Evolutionary conservation across 371 early-diverging fungal species (phyloP).

Genomic region (Encephalitozoon cuniculi): DNA sequence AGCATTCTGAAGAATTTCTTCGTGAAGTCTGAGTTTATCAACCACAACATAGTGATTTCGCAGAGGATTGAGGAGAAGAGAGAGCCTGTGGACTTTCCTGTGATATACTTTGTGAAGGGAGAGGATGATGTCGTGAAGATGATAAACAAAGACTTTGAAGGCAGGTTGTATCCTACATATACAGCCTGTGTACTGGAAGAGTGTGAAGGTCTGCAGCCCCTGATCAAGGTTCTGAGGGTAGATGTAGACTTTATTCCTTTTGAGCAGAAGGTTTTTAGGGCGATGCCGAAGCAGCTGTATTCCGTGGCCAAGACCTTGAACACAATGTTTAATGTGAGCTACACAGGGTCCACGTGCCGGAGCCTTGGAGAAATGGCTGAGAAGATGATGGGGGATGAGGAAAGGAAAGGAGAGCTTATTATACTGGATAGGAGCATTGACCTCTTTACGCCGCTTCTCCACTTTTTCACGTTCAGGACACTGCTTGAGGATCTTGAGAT

Average conservation of each 20-base stretch:
- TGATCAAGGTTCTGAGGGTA: slow-evolving; percentile 28
- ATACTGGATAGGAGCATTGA: slow-evolving; percentile 57
- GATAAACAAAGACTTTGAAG: slow-evolving; percentile 52
- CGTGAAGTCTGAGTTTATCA: slow-evolving; percentile 56
- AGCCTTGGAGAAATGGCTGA: not conserved
- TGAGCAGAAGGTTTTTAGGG: slow-evolving; percentile 44
- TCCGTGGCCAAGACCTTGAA: slow-evolving; percentile 14
- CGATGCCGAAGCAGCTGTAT: not conserved
- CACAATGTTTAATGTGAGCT: slow-evolving; percentile 18
- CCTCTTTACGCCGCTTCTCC: slow-evolving; percentile 57
- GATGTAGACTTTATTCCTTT: slow-evolving; percentile 12
- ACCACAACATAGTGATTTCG: slow-evolving; percentile 48
- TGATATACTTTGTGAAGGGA: slow-evolving; percentile 55
- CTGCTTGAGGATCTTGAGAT: slow-evolving; percentile 41
- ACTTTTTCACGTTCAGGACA: slow-evolving; percentile 59
- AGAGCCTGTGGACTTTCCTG: slow-evolving; percentile 49
- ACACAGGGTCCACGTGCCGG: not conserved
- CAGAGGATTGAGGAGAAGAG: slow-evolving; percentile 48
- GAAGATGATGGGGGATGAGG: not conserved
- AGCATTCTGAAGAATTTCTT: slow-evolving; percentile 50
- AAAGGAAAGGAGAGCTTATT: slow-evolving; percentile 27
- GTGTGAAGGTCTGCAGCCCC: slow-evolving; percentile 13
- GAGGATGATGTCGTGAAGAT: slow-evolving; percentile 18
- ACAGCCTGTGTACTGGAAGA: slow-evolving; percentile 14
- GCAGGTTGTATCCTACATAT: slow-evolving; percentile 45